Evolutionary conservation across 805 yeast species (phyloP).

Genomic region (Kuraishia floccosa): DNA sequence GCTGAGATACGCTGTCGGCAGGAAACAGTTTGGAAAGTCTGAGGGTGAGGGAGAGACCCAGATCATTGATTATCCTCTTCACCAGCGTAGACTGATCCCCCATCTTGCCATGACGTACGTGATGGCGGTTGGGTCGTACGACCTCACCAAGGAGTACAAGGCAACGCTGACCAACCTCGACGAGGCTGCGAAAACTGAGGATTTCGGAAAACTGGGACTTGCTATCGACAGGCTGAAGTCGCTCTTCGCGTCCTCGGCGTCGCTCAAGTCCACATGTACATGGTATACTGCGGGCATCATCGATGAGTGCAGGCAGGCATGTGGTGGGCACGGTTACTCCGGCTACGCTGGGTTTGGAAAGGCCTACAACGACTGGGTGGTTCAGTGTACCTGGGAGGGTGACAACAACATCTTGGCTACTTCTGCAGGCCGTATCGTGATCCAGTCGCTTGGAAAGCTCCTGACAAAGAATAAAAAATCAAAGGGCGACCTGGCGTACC

Average conservation of each 20-base stretch:
- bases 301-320: constrained; percentile 85
- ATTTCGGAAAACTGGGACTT: constrained; percentile 27
- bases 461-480: constrained; percentile 29
- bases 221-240: constrained; percentile 60
- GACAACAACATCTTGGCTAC: constrained; percentile 82
- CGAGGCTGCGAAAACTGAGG: constrained; percentile 34
- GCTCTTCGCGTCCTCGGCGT: constrained; percentile 75
- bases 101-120: constrained; percentile 71
- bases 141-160: constrained; percentile 42
- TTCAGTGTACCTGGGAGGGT: constrained; percentile 98
- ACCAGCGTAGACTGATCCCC: constrained; percentile 84
- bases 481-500: constrained; percentile 34
- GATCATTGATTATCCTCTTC: constrained; percentile 77
- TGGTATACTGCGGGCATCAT: constrained; percentile 76
- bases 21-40: constrained; percentile 67
- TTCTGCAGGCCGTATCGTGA: constrained; percentile 71
- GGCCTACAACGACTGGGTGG: constrained; percentile 90
- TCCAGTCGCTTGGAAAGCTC: constrained; percentile 31
- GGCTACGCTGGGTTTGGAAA: constrained; percentile 88
- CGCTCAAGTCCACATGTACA: constrained; percentile 80
- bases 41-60: constrained; percentile 48
- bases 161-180: constrained; percentile 42
- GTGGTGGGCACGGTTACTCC: constrained; percentile 96
- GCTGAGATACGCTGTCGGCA: constrained; percentile 76
- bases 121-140: constrained; percentile 58